Percentiles rank a stretch among this genome's conserved stretches.
Evolutionary conservation across 306 rosid species (phyloP).

Genomic region (Hippophae gyantsensis): DNA sequence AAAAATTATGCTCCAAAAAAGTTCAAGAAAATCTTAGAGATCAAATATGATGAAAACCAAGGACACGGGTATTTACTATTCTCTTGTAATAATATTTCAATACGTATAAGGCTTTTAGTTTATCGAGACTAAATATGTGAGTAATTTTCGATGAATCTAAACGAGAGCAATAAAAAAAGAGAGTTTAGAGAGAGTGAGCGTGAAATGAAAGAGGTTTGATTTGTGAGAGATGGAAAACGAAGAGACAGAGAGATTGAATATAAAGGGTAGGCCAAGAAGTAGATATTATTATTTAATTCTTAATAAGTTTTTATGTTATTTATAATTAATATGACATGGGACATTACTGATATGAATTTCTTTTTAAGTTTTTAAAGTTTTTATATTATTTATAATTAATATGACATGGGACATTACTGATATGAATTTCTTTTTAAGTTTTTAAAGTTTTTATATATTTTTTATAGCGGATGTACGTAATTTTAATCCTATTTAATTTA

Average conservation of each 20-base stretch:
- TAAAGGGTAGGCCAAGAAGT: neutral
- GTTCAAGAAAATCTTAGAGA: neutral
- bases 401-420: no score
- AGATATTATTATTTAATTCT: neutral
- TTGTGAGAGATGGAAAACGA: neutral
- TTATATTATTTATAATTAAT: no score
- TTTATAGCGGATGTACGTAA: no score
- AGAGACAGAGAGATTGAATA: slow-evolving; percentile 7
- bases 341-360: no score
- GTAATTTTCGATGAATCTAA: neutral
- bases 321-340: no score
- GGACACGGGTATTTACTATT: neutral
- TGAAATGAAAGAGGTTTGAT: neutral
- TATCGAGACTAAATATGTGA: slow-evolving; percentile 2
- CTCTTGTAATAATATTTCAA: neutral
- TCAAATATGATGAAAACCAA: neutral
- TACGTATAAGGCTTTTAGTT: neutral
- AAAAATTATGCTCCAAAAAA: neutral
- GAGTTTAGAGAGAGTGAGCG: neutral
- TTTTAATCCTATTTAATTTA: no score
- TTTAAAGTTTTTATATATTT: no score
- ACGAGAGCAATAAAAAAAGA: neutral
- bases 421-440: no score
- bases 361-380: no score
- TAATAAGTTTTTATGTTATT: no score